phyloP scores from a whole-genome alignment of 495 filamentous ascomycete genomes.

The Neurospora sp. region DNA sequence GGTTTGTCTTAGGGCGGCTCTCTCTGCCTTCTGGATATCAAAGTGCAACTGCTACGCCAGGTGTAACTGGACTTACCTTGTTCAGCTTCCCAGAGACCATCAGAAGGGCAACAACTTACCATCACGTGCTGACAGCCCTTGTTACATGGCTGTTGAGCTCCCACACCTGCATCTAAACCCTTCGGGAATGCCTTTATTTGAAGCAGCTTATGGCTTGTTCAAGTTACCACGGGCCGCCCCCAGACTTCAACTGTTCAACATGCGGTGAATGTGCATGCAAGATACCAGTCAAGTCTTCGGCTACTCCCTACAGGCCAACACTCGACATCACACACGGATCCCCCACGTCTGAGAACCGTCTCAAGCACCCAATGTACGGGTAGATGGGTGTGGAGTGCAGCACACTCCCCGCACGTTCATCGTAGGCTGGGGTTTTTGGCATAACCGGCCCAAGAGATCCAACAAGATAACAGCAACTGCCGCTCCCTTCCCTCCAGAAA shows the following conservation, averaged over 20 bases:
- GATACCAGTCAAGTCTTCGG: not conserved
- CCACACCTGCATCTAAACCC: not conserved
- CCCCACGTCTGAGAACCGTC: not conserved
- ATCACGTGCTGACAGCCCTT: not conserved
- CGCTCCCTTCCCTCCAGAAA: not conserved
- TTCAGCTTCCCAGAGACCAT: not conserved
- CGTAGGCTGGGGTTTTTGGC: not conserved
- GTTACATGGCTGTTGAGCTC: not conserved
- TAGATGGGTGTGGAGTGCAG: not conserved
- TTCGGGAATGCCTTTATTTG: not conserved
- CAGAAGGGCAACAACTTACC: not conserved
- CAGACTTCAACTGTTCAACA: not conserved
- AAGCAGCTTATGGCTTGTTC: not conserved
- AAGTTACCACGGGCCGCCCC: not conserved
- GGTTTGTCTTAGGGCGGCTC: not conserved
- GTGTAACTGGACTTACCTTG: not conserved
- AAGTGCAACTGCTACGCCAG: not conserved
- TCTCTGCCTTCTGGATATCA: not conserved
- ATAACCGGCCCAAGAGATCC: not conserved
- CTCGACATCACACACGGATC: not conserved
- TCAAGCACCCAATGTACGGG: not conserved
- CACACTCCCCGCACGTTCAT: not conserved
- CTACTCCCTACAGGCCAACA: not conserved
- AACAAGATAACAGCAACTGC: not conserved
- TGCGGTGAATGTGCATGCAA: not conserved